Base-by-base conservation (phyloP, 2,329 filamentous ascomycete species). In the Calonectria leucothoes region DNA sequence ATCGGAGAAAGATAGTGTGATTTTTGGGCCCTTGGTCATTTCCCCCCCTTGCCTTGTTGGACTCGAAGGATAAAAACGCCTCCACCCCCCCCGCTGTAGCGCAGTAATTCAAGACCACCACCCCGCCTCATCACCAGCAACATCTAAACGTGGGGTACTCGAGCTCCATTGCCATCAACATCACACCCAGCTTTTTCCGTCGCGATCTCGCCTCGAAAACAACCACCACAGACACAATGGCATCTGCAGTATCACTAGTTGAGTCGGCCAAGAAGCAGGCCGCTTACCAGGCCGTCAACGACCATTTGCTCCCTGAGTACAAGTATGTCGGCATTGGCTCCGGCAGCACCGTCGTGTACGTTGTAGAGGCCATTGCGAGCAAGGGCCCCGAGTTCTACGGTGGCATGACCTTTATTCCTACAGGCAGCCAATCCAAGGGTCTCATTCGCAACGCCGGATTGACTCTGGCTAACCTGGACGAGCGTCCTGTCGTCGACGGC, bases 381-480 rank as follows among this genome's bases (percentile, higher is more conserved):
- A 90, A 93, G 67, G 89, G 90, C 6, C 82, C 85, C 11, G 83
- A 84, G 2, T 87, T 90, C 70, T 91, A 90, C 63, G 84, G 87
- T 39, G 82, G 86, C 77, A 98, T 98, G 88, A 92, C 91, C 81
- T 99, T 98, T 85, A 90, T 98, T 35, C 96, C 97, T 8, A 99
- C 97, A 0, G 97, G 97, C 29, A 96, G 93, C 87, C 95, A 98
- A 83, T 97, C 94, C 52, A 95, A 95, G 78, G 93, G 95, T 80
- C 91, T 98, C 67, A 97, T 99, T 81, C 90, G 95, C 74, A 87
- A 89, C 63, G 94, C 95, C 25, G 94, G 95, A 3, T 88, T 98
- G 69, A 91, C 90, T 29, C 92, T 97, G 15, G 91, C 95, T 69
- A 92, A 92, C 77, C 94, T 98, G 80, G 94, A 96, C 81, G 91